A percentile compares a stretch with the other conserved stretches of the same genome.
Evolutionary conservation across 192 early-diverging fungal species (phyloP).

Genomic region (Backusella australiensis): DNA sequence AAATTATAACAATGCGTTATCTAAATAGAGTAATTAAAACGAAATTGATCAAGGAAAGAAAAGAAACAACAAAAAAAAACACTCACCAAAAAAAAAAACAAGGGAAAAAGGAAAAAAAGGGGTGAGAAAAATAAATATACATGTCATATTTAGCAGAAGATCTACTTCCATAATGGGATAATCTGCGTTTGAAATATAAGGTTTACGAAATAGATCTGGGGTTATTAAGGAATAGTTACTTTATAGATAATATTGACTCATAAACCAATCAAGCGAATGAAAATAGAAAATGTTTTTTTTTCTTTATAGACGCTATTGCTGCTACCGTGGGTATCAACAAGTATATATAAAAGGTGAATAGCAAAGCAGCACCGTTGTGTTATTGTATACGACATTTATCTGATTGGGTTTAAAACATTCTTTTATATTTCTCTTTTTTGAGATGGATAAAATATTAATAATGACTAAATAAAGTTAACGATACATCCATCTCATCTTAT

Average conservation of each 20-base stretch:
- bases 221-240: not conserved
- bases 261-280: not conserved
- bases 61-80: slow-evolving; percentile 1
- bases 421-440: not conserved
- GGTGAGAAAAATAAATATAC: slow-evolving; percentile 16
- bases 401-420: not conserved
- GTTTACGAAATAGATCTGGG: not conserved
- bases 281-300: not conserved
- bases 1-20: not conserved
- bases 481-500: not conserved
- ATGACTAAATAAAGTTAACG: not conserved
- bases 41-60: slow-evolving; percentile 1
- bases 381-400: not conserved
- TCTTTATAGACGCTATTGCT: not conserved
- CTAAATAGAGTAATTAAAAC: not conserved
- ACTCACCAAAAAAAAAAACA: not conserved
- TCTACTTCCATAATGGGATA: not conserved
- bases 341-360: too few species aligned
- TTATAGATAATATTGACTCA: not conserved
- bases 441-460: not conserved
- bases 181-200: not conserved
- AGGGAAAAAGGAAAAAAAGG: slow-evolving; percentile 11
- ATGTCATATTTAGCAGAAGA: not conserved
- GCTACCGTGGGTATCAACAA: too few species aligned
- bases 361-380: too few species aligned